A percentile compares a stretch with the other conserved stretches of the same genome.
Conservation (phyloP, 2,329 filamentous ascomycete species). For the Fusarium tupiense region DNA sequence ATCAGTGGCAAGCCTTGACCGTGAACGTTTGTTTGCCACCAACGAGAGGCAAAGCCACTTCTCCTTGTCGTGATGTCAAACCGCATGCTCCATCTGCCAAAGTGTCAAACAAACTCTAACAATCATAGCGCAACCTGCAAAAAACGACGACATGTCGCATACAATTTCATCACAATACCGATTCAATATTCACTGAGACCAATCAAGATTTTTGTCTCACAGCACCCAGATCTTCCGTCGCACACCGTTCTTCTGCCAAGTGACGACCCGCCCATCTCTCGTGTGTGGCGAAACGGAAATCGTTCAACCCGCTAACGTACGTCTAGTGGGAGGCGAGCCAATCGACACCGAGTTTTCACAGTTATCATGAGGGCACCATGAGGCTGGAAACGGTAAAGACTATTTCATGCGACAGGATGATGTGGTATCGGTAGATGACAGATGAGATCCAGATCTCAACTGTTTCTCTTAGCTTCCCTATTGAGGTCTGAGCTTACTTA, state of each 20-base stretch:
- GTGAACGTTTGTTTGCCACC: not conserved
- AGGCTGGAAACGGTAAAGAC: constrained; percentile 11
- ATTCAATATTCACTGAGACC: not conserved
- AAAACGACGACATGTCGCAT: not conserved
- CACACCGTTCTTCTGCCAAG: constrained; percentile 17
- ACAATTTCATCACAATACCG: not conserved
- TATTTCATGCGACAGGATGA: not conserved
- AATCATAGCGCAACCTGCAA: not conserved
- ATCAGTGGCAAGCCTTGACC: not conserved
- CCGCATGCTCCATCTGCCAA: not conserved
- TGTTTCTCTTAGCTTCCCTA: not conserved
- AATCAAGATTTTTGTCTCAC: not conserved
- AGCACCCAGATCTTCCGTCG: not conserved
- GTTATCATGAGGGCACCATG: not conserved
- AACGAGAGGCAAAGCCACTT: not conserved
- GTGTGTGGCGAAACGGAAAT: constrained; percentile 13
- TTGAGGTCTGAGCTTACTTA: not conserved
- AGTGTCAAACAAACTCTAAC: constrained; percentile 18
- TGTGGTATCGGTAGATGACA: not conserved
- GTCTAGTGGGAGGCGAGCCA: constrained; percentile 3
- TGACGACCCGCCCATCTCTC: not conserved
- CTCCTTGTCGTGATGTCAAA: not conserved
- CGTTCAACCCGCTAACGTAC: constrained; percentile 4
- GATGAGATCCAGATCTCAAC: constrained; percentile 14
- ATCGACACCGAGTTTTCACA: not conserved